phyloP scores from a whole-genome alignment of 805 yeast species.

The Candida krabiensis region DNA sequence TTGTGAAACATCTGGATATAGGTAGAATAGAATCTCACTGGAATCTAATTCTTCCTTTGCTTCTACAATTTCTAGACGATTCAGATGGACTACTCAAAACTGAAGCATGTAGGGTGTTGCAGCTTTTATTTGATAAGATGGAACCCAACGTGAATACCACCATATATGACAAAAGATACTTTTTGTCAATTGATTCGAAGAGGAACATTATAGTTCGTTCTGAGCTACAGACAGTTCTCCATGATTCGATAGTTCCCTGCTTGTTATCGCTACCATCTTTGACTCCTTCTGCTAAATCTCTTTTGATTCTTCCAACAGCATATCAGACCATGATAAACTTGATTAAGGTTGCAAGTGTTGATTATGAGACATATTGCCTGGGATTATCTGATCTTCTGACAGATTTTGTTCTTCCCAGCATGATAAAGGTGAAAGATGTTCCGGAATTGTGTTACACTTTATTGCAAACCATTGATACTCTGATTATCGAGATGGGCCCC shows the following conservation, averaged over 20 bases:
- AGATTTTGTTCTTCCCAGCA: slow-evolving; percentile 28
- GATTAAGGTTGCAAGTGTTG: slow-evolving; percentile 6
- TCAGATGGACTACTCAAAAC: slow-evolving; percentile 26
- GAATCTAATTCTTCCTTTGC: slow-evolving; percentile 26
- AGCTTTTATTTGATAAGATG: slow-evolving; percentile 10
- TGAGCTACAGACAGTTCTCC: slow-evolving; percentile 23
- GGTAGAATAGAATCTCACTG: slow-evolving; percentile 22
- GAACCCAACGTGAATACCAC: background rate
- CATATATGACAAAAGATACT: background rate
- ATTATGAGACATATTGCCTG: slow-evolving; percentile 9
- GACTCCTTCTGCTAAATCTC: slow-evolving; percentile 26
- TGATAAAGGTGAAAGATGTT: slow-evolving; percentile 26
- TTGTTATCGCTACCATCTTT: slow-evolving; percentile 30
- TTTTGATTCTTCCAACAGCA: slow-evolving; percentile 20
- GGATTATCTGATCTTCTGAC: slow-evolving; percentile 23
- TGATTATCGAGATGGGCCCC: slow-evolving; percentile 14
- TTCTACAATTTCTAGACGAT: slow-evolving; percentile 30
- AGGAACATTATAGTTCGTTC: slow-evolving; percentile 24
- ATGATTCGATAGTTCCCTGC: slow-evolving; percentile 26
- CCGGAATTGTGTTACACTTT: slow-evolving; percentile 21
- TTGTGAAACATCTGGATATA: slow-evolving; percentile 6
- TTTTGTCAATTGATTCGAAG: background rate
- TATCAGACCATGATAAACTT: slow-evolving; percentile 23
- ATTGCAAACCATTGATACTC: slow-evolving; percentile 10
- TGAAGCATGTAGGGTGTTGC: slow-evolving; percentile 19